Evolutionary conservation across 2,329 filamentous ascomycete genomes (phyloP).

Genomic region (Venturia pyrina): DNA sequence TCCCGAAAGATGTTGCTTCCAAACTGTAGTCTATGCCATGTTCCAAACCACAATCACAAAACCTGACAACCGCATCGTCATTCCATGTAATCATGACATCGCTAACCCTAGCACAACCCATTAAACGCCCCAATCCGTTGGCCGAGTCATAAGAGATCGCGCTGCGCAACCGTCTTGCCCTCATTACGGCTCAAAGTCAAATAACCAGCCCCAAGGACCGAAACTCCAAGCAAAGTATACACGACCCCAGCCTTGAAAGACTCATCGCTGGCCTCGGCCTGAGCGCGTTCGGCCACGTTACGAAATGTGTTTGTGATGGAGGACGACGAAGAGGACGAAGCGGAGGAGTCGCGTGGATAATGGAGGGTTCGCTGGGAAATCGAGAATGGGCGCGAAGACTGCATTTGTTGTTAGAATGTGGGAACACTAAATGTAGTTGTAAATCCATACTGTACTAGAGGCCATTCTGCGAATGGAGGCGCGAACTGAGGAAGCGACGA

Average conservation of each 20-base stretch:
- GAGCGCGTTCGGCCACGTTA: constrained; percentile 6
- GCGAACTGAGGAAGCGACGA: constrained; percentile 7
- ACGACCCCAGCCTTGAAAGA: constrained; percentile 12
- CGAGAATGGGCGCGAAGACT: neutral
- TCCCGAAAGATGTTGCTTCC: neutral
- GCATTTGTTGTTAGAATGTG: neutral
- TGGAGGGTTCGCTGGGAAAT: neutral
- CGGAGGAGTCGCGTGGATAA: neutral
- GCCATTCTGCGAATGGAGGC: neutral
- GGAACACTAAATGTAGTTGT: neutral
- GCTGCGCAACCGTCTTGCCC: neutral
- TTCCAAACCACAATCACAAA: neutral
- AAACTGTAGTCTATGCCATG: neutral
- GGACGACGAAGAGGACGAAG: neutral
- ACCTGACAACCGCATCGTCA: neutral
- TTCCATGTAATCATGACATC: neutral
- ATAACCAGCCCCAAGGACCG: constrained; percentile 3
- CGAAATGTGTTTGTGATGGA: constrained; percentile 10
- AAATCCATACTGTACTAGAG: neutral
- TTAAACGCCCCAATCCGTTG: constrained; percentile 1
- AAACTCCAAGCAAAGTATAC: constrained; percentile 10
- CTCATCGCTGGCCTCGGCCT: constrained; percentile 9
- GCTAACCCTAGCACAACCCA: constrained; percentile 6
- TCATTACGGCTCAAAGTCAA: neutral
- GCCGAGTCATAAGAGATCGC: constrained; percentile 6